Evolutionary conservation across 1,139 yeast species (phyloP).

Genomic region (Kodamaea plutei): DNA sequence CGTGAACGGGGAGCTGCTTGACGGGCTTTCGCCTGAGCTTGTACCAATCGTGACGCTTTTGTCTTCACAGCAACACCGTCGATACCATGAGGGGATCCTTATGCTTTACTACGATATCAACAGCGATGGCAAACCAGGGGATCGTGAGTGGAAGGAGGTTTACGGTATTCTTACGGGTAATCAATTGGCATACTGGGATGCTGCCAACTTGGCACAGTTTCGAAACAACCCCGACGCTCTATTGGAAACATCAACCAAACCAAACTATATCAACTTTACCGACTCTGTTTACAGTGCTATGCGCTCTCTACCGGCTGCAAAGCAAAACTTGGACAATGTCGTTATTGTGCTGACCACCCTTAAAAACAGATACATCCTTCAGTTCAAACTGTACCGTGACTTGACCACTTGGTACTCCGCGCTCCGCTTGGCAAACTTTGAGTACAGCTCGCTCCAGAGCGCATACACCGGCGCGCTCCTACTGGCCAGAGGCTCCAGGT

Average conservation of each 20-base stretch:
- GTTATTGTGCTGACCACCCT: slow-evolving; percentile 86
- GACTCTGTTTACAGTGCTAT: slow-evolving; percentile 86
- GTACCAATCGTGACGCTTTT: slow-evolving; percentile 71
- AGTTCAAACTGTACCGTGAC: slow-evolving; percentile 58
- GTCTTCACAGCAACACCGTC: slow-evolving; percentile 68
- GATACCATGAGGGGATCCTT: slow-evolving; percentile 71
- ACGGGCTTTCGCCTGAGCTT: slow-evolving; percentile 56
- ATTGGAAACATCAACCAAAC: slow-evolving; percentile 58
- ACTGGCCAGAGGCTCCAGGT: slow-evolving; percentile 79
- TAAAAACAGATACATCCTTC: slow-evolving; percentile 80
- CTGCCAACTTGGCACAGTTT: slow-evolving; percentile 61
- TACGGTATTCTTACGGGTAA: slow-evolving; percentile 89
- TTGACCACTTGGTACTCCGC: slow-evolving; percentile 74
- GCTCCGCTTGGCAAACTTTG: slow-evolving; percentile 72
- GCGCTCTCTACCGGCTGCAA: slow-evolving; percentile 55
- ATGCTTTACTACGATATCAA: slow-evolving; percentile 69
- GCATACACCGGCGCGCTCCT: slow-evolving; percentile 94
- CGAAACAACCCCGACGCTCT: slow-evolving; percentile 47
- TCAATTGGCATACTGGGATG: slow-evolving; percentile 91
- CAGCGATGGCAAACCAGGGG: slow-evolving; percentile 81
- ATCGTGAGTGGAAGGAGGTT: slow-evolving; percentile 86
- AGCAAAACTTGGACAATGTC: slow-evolving; percentile 67
- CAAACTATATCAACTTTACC: slow-evolving; percentile 86
- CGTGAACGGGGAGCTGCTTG: no score
- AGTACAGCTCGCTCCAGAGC: slow-evolving; percentile 78